Percentiles rank a stretch among this genome's conserved stretches.
phyloP scores from a whole-genome alignment of 331 rosid species.

The Arachis monticola region DNA sequence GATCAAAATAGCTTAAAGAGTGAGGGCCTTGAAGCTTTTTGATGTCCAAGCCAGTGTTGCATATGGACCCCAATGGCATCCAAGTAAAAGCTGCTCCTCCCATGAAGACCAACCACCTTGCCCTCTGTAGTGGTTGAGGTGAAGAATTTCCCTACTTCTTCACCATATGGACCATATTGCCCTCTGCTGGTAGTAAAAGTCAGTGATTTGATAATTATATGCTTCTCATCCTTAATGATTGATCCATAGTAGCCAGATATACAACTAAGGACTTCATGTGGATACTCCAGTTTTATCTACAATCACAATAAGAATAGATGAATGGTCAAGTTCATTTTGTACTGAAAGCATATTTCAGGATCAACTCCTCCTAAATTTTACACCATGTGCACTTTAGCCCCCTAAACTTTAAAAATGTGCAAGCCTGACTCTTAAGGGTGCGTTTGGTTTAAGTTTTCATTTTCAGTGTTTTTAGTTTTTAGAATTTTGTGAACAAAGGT shows the following conservation, averaged over 20 bases:
- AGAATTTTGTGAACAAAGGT: too few species aligned
- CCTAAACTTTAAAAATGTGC: too few species aligned
- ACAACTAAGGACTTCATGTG: slow-evolving; percentile 72
- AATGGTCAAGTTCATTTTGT: slow-evolving; percentile 3
- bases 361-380: too few species aligned
- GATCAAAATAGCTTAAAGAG: slow-evolving; percentile 64
- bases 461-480: too few species aligned
- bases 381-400: too few species aligned
- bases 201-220: slow-evolving; percentile 60
- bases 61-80: slow-evolving; percentile 87
- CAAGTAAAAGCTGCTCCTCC: slow-evolving; percentile 72
- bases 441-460: too few species aligned
- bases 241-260: slow-evolving; percentile 73
- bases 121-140: slow-evolving; percentile 83
- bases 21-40: slow-evolving; percentile 55
- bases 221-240: slow-evolving; percentile 47
- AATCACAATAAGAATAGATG: slow-evolving; percentile 17
- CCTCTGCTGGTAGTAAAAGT: slow-evolving; percentile 75
- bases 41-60: slow-evolving; percentile 91
- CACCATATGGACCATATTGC: slow-evolving; percentile 89
- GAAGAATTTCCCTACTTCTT: slow-evolving; percentile 76
- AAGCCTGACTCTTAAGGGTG: too few species aligned
- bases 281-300: slow-evolving; percentile 77
- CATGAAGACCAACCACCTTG: slow-evolving; percentile 89
- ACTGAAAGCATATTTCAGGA: background rate